Percentiles rank a stretch among this genome's conserved stretches.
Evolutionary conservation across 345 rosid genomes (phyloP).

Genomic region (Salix suchowensis): DNA sequence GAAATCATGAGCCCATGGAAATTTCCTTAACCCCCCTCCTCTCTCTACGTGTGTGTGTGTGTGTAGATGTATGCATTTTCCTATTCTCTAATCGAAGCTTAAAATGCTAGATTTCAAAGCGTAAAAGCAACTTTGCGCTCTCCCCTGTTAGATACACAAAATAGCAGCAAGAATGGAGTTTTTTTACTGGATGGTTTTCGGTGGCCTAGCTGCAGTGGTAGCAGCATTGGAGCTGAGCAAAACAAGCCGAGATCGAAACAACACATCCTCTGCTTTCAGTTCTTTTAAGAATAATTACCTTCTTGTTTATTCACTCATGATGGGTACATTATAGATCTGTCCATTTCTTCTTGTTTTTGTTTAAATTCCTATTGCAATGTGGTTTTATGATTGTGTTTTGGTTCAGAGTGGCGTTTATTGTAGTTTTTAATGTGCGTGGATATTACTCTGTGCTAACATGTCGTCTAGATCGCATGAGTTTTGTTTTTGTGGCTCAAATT

Average conservation of each 20-base stretch:
- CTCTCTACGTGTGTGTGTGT: no score
- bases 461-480: neutral
- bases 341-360: neutral
- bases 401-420: neutral
- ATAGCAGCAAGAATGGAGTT: conserved; percentile 38
- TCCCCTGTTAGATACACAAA: neutral
- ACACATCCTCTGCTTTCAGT: conserved; percentile 55
- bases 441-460: neutral
- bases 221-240: conserved; percentile 58
- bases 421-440: neutral
- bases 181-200: conserved; percentile 56
- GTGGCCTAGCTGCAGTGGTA: conserved; percentile 47
- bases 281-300: conserved; percentile 68
- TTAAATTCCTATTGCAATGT: neutral
- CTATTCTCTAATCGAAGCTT: no score
- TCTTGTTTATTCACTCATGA: conserved; percentile 73
- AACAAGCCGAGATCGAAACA: conserved; percentile 53
- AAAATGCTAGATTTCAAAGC: no score
- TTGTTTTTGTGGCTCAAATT: neutral
- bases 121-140: no score
- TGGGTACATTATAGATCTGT: conserved; percentile 40
- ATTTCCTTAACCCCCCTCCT: no score
- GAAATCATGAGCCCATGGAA: no score
- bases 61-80: no score
- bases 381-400: neutral